phyloP scores from a whole-genome alignment of 768 basidiomycete species.

The Tricholoma terreum region DNA sequence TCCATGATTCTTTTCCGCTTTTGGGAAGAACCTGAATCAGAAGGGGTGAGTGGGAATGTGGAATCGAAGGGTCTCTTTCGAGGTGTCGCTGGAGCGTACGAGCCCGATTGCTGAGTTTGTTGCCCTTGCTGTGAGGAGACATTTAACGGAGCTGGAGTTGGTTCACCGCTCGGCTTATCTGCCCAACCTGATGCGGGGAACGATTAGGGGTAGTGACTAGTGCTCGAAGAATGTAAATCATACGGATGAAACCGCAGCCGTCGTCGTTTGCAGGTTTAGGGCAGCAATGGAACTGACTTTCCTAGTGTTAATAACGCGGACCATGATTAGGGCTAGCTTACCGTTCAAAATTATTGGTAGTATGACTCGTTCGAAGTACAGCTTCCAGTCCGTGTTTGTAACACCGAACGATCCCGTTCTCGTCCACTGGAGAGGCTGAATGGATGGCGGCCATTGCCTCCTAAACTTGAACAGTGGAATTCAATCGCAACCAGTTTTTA shows the following conservation, averaged over 20 bases:
- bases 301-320: not conserved
- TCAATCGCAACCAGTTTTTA: too few species aligned
- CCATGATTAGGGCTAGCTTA: conserved; percentile 16
- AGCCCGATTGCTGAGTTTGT: not conserved
- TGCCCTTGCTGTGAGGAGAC: not conserved
- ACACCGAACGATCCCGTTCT: conserved; percentile 33
- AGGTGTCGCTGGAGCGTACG: conserved; percentile 5
- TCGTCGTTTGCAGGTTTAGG: conserved; percentile 18
- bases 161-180: conserved; percentile 10
- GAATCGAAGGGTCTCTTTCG: conserved; percentile 8
- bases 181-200: conserved; percentile 10
- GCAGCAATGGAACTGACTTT: conserved; percentile 38
- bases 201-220: not conserved
- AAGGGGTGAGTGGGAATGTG: not conserved
- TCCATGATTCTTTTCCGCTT: conserved; percentile 19
- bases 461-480: too few species aligned
- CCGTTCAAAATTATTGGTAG: conserved; percentile 32
- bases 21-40: conserved; percentile 14
- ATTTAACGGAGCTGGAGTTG: not conserved
- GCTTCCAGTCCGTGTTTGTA: conserved; percentile 25
- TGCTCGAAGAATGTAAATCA: not conserved
- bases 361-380: conserved; percentile 26
- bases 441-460: conserved; percentile 12
- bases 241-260: conserved; percentile 38
- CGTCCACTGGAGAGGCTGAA: conserved; percentile 22